phyloP scores from a whole-genome alignment of 1,284 basidiomycete genomes.

The Chalciporus sp. region DNA sequence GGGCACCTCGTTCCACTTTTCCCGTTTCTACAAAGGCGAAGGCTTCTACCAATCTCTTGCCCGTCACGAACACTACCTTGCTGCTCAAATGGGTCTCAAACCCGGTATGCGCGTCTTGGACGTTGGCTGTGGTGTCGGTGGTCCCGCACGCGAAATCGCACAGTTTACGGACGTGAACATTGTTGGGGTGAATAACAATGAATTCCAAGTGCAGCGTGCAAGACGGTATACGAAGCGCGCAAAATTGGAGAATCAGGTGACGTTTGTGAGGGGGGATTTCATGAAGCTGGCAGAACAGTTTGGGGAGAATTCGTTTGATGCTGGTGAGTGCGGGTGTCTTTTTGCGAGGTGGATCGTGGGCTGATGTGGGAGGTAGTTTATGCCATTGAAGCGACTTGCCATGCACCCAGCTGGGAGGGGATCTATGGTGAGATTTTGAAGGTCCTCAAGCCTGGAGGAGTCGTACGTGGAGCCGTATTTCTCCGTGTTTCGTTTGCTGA shows the following conservation, averaged over 20 bases:
- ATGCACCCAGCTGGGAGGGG: constrained; percentile 95
- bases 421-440: constrained; percentile 94
- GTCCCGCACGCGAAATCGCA: constrained; percentile 95
- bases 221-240: constrained; percentile 82
- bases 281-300: constrained; percentile 95
- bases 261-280: constrained; percentile 91
- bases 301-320: constrained; percentile 93
- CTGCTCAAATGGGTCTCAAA: constrained; percentile 78
- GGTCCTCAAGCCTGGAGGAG: constrained; percentile 95
- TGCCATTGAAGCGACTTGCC: constrained; percentile 97
- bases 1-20: constrained; percentile 96
- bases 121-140: constrained; percentile 97
- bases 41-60: constrained; percentile 84
- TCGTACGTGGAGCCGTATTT: constrained; percentile 56
- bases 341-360: background rate
- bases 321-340: constrained; percentile 55
- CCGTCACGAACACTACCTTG: constrained; percentile 98
- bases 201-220: constrained; percentile 90
- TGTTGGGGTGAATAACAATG: constrained; percentile 95
- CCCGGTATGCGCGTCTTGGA: constrained; percentile 96
- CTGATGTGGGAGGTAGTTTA: constrained; percentile 59
- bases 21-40: constrained; percentile 97
- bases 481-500: constrained; percentile 1
- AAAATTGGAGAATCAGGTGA: constrained; percentile 77
- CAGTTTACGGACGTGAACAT: constrained; percentile 88